Evolutionary conservation across 176 grass and related monocot genomes (phyloP).

Genomic region (Eleusine indica): DNA sequence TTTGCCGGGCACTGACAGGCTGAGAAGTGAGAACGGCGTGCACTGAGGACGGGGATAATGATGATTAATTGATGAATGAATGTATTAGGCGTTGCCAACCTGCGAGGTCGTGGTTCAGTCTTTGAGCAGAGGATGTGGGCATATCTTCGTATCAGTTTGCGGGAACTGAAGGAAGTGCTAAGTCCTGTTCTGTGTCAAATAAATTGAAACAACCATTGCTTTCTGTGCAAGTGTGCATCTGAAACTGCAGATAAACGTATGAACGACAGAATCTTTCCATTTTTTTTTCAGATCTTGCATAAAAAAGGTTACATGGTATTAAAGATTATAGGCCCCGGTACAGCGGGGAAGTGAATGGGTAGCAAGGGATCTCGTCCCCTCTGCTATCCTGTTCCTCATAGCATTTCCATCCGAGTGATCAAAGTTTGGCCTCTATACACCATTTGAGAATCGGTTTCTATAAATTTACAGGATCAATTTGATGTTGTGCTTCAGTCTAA

Average conservation of each 20-base stretch:
- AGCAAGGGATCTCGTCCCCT: background rate
- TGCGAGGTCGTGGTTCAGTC: background rate
- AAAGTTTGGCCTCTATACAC: too few relatives aligned
- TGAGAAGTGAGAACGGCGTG: slow-evolving; percentile 30
- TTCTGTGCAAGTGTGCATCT: background rate
- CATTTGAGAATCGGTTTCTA: too few relatives aligned
- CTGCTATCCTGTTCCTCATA: too few relatives aligned
- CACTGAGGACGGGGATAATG: slow-evolving; percentile 1
- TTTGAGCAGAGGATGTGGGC: background rate
- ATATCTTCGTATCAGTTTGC: background rate
- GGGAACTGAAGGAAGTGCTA: background rate
- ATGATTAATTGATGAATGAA: background rate
- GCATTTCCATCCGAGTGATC: too few relatives aligned
- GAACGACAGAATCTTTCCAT: background rate
- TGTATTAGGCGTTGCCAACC: background rate
- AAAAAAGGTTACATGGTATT: background rate
- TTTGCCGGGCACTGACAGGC: slow-evolving; percentile 26
- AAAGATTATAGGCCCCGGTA: background rate
- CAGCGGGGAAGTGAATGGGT: background rate
- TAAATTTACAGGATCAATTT: too few relatives aligned
- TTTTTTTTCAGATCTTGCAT: background rate
- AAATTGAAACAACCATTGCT: slow-evolving; percentile 16
- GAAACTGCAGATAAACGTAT: background rate
- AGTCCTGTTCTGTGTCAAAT: slow-evolving; percentile 30
- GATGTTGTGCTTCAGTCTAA: too few relatives aligned